Evolutionary conservation across 768 basidiomycete species (phyloP).

Genomic region (Inosperma sp.): DNA sequence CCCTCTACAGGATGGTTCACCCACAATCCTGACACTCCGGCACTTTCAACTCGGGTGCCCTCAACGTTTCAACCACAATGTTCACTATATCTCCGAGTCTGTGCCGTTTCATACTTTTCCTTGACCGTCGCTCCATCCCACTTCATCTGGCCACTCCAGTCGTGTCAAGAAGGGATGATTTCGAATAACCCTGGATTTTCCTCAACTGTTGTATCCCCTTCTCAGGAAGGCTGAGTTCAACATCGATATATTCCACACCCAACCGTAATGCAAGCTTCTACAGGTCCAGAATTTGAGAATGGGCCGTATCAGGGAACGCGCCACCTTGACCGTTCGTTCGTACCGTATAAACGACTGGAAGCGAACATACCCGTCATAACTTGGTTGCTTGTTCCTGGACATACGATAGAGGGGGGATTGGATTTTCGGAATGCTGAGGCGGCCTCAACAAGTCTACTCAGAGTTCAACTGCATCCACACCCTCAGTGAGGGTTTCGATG

Average conservation of each 20-base stretch:
- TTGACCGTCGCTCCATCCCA: constrained; percentile 70
- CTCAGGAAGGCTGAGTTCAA: constrained; percentile 76
- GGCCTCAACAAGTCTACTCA: constrained; percentile 83
- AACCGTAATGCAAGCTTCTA: constrained; percentile 73
- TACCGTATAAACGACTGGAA: constrained; percentile 92
- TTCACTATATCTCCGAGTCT: constrained; percentile 86
- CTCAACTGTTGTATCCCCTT: constrained; percentile 55
- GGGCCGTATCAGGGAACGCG: constrained; percentile 75
- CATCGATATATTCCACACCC: constrained; percentile 90
- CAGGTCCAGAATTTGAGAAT: constrained; percentile 68
- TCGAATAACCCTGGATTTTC: constrained; percentile 62
- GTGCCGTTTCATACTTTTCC: constrained; percentile 66
- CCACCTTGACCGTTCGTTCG: constrained; percentile 88
- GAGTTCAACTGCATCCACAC: constrained; percentile 91
- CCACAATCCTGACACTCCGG: too few relatives aligned
- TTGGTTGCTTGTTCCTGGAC: constrained; percentile 78
- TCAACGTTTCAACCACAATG: too few relatives aligned
- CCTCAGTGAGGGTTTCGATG: constrained; percentile 70
- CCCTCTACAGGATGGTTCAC: too few relatives aligned
- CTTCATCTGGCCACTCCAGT: constrained; percentile 80
- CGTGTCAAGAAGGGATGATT: constrained; percentile 93
- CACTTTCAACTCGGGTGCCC: too few relatives aligned
- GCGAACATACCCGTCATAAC: constrained; percentile 65
- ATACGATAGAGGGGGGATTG: constrained; percentile 64
- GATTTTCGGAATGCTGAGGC: constrained; percentile 40